These are phyloP conservation scores for Aotearoamyces nothofagi DNA, from an alignment of 2,329 filamentous ascomycete genomes.

Conservation along the genomic window DNA sequence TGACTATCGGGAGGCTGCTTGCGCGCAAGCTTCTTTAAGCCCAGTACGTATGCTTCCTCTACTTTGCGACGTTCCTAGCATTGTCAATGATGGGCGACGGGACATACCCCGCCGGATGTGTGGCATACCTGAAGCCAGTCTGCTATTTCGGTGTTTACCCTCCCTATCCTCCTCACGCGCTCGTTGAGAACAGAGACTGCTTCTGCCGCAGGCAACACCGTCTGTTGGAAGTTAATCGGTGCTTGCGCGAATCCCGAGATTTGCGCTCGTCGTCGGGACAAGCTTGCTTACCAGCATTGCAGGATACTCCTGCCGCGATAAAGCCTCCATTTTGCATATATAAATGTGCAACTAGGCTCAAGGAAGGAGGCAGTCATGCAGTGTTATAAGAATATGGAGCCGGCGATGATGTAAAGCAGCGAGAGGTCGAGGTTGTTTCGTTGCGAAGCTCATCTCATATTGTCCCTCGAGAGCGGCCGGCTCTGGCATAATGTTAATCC, in stretches of 20 bases:
- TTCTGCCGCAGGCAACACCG: slow-evolving; percentile 56
- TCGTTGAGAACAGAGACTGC: slow-evolving; percentile 73
- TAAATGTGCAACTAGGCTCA: no score
- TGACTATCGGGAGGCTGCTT: slow-evolving; percentile 60
- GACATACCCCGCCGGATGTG: neutral
- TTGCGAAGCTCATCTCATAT: no score
- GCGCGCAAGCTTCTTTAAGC: slow-evolving; percentile 65
- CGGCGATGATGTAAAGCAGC: neutral
- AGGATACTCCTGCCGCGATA: slow-evolving; percentile 82
- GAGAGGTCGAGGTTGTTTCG: neutral
- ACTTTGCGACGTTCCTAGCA: slow-evolving; percentile 75
- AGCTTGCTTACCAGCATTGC: slow-evolving; percentile 82
- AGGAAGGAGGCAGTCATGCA: no score
- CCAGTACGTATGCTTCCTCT: slow-evolving; percentile 77
- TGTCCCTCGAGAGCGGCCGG: no score
- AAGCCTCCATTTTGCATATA: slow-evolving; percentile 46
- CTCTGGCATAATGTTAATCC: no score
- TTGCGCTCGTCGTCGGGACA: slow-evolving; percentile 2
- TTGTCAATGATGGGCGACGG: slow-evolving; percentile 5
- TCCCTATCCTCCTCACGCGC: slow-evolving; percentile 73
- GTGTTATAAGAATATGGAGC: slow-evolving; percentile 5
- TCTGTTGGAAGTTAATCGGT: slow-evolving; percentile 7
- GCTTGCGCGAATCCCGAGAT: slow-evolving; percentile 6
- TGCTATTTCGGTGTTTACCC: slow-evolving; percentile 79
- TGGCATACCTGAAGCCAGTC: slow-evolving; percentile 90